Base-by-base conservation (phyloP, 305 asterid genomes). In the Fraxinus floribunda region DNA sequence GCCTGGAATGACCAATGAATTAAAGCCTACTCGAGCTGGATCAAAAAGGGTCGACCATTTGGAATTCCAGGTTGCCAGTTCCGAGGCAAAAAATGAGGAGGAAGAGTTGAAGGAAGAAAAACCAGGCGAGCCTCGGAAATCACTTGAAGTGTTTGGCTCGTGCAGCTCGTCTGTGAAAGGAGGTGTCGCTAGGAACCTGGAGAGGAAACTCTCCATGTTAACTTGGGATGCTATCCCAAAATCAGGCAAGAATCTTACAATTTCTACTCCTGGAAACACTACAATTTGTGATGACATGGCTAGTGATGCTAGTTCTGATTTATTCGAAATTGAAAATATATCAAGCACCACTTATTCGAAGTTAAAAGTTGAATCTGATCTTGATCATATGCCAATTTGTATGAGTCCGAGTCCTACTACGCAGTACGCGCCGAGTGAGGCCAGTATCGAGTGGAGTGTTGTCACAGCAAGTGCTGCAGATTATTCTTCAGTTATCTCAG, bases 141-240 rank as follows among this genome's bases (percentile, higher is more conserved):
- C 98, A 0, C 75, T 95, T 6, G 98, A 95, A 16, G 98, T 95
- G 5, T 95, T 95, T 64, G 98, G 98, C 0, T 90, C 91, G 7
- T 78, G 80, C 10, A 87, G 79, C 7, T 7, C 79, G 29, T 75
- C 81, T 78, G 36, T 75, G 30, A 91, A 90, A 72, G 90, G 90
- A 4, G 91, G 88, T 11, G 66, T 95, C 7, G 90, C 93, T 0
- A 81, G 83, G 20, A 92, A 91, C 80, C 83, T 93, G 84, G 98
- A 91, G 83, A 86, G 95, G 81, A 95, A 94, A 77, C 91, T 95
- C n/a, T 94, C 98, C n/a, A 88, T 92, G 92, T 81, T 95, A 49
- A 89, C 97, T n/a, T 94, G 98, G 98, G 98, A 95, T n/a, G 98
- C 98, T 0, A 91, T 95, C 13, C 91, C 97, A 55, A 78, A 86